These are phyloP conservation scores for Friedmanniomyces endolithicus DNA, from an alignment of 495 filamentous ascomycete genomes.

Conservation along the genomic window DNA sequence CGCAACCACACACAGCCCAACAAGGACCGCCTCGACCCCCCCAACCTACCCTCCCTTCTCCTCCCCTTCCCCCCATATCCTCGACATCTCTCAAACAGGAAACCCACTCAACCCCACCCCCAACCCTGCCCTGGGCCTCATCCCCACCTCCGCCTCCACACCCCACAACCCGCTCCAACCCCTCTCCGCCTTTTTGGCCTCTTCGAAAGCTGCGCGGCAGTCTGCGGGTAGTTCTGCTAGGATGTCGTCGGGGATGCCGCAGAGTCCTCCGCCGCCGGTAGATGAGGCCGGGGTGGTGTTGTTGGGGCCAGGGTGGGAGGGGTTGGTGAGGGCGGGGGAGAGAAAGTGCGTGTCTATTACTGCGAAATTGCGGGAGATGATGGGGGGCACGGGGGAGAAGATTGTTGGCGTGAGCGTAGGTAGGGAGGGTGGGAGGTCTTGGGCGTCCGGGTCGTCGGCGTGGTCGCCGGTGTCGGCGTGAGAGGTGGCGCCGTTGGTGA, in stretches of 20 bases:
- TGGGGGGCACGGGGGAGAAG: slow-evolving; percentile 52
- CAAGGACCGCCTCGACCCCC: neutral
- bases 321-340: slow-evolving; percentile 43
- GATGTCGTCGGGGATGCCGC: slow-evolving; percentile 53
- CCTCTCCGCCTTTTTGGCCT: slow-evolving; percentile 46
- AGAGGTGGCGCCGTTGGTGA: slow-evolving; percentile 19
- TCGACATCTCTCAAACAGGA: slow-evolving; percentile 25
- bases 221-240: slow-evolving; percentile 56
- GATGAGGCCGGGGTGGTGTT: slow-evolving; percentile 38
- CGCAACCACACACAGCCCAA: too few species aligned
- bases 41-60: neutral
- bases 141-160: slow-evolving; percentile 43
- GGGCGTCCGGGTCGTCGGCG: slow-evolving; percentile 5
- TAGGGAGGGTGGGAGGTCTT: neutral
- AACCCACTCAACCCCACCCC: slow-evolving; percentile 35
- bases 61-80: slow-evolving; percentile 18
- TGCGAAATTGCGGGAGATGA: slow-evolving; percentile 60
- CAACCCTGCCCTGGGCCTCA: slow-evolving; percentile 36
- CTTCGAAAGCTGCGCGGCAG: slow-evolving; percentile 55
- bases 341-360: slow-evolving; percentile 60
- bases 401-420: slow-evolving; percentile 20
- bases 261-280: slow-evolving; percentile 54
- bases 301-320: slow-evolving; percentile 55
- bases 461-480: neutral
- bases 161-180: slow-evolving; percentile 65